Evolutionary conservation across 768 basidiomycete species (phyloP), one percentile per base, ranked within the genome.

Genomic region (Boletellus emodensis): DNA sequence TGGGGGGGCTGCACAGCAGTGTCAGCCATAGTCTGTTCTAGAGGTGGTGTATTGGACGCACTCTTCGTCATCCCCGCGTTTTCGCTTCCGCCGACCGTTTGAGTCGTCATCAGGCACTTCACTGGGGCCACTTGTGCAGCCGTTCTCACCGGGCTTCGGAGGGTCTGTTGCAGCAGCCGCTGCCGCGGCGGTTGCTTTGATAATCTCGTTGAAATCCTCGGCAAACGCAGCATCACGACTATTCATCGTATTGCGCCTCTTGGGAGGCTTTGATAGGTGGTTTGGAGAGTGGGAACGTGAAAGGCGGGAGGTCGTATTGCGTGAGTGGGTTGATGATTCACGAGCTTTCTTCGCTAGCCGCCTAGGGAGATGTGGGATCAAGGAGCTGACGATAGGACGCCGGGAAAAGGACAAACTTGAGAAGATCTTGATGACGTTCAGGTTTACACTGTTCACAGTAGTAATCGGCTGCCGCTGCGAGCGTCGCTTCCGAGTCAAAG

Each of bases 171-270:
- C 72, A 28, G 77, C 78, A 43, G 80, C 80, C 4, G 84, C 86
- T 64, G 87, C 85, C 6, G 83, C 82, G 22, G 85, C 86, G 17
- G 84, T 84, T 35, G 80, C 81, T 59, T 86, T 83, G 44, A 90
- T 83, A 46, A 87, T 72, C 61, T 87, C 85, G 65, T 87, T 85
- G 49, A 89, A 66, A 63, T 85, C 91, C 63, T 94, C 89, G 64
- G 95, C 94, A 64, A 93, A 94, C 12, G 85, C 87, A 14, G 94
- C 91, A 67, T 96, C 95, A 50, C 95, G 77, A 61, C 91, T 94
- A 67, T 98, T 98, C 93, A 99, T 95, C 44, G 96, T 99, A 60
- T 91, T 93, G 53, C 96, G 79, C 46, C 91, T 83, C 72, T 94
- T 95, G 36, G 87, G 78, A n/a, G 81, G 77, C 60, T 83, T 82